Percentiles rank a stretch among this genome's conserved stretches.
phyloP scores from a whole-genome alignment of 2,329 filamentous ascomycete species.

The Cladosporium velox region DNA sequence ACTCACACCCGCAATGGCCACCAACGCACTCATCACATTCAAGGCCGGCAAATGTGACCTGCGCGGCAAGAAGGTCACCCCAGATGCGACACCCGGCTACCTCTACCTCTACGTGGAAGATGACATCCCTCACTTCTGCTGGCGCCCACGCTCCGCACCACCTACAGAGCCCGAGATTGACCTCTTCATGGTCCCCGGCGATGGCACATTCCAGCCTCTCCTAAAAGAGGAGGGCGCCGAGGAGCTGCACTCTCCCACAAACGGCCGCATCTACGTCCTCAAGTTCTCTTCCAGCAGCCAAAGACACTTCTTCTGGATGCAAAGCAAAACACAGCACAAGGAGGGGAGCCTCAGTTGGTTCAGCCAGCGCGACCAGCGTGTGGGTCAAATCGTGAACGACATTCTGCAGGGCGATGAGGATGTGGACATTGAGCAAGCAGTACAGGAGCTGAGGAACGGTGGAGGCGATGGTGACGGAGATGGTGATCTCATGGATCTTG shows the following conservation, averaged over 20 bases:
- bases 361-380: conserved; percentile 80
- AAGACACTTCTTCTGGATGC: conserved; percentile 93
- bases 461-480: conserved; percentile 61
- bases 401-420: conserved; percentile 82
- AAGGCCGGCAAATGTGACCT: conserved; percentile 85
- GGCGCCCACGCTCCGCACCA: conserved; percentile 75
- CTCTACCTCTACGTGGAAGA: conserved; percentile 92
- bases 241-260: conserved; percentile 65
- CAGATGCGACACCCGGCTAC: conserved; percentile 74
- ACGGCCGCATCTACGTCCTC: conserved; percentile 88
- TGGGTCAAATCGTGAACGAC: conserved; percentile 82
- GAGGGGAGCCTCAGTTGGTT: conserved; percentile 73
- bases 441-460: conserved; percentile 60
- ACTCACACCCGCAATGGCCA: conserved; percentile 65
- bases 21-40: conserved; percentile 87
- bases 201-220: conserved; percentile 77
- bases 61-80: conserved; percentile 65
- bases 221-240: conserved; percentile 47
- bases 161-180: conserved; percentile 78
- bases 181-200: conserved; percentile 88
- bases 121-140: conserved; percentile 96
- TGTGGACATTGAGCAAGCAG: conserved; percentile 73
- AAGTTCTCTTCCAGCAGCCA: conserved; percentile 93
- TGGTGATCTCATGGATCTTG: conserved; percentile 60
- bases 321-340: conserved; percentile 79